These are phyloP conservation scores for Paraphoma chrysanthemicola DNA, from an alignment of 2,329 filamentous ascomycete genomes.

Conservation along the genomic window DNA sequence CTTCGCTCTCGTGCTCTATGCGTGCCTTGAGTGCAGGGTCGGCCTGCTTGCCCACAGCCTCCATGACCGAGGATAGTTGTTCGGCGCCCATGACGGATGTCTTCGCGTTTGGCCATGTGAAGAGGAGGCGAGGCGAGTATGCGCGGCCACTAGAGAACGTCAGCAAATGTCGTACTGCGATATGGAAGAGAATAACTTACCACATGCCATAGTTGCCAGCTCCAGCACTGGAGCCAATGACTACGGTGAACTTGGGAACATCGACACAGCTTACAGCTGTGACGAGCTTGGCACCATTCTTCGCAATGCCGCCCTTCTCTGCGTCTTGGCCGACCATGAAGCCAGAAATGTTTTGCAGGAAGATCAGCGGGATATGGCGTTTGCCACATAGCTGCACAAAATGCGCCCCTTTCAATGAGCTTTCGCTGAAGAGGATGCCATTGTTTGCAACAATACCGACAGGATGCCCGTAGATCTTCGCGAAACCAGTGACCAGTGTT, in stretches of 20 bases:
- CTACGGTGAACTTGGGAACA: constrained; percentile 95
- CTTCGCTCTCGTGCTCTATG: constrained; percentile 90
- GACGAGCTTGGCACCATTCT: constrained; percentile 96
- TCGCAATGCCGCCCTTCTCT: constrained; percentile 93
- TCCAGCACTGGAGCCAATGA: constrained; percentile 91
- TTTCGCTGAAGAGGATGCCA: constrained; percentile 90
- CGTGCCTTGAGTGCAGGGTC: constrained; percentile 82
- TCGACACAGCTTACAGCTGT: constrained; percentile 93
- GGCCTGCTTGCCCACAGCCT: constrained; percentile 82
- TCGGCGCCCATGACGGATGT: constrained; percentile 96
- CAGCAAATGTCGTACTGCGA: background rate
- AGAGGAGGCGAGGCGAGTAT: constrained; percentile 88
- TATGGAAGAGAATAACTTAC: constrained; percentile 49
- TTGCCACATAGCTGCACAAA: constrained; percentile 96
- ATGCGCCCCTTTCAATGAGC: constrained; percentile 90
- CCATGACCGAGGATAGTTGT: constrained; percentile 92
- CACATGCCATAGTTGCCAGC: constrained; percentile 99
- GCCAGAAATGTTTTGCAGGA: constrained; percentile 94
- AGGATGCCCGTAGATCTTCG: constrained; percentile 84
- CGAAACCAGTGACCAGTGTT: constrained; percentile 89
- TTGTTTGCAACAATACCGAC: constrained; percentile 97
- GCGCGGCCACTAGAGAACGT: constrained; percentile 71
- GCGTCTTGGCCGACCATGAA: constrained; percentile 98
- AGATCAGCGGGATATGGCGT: constrained; percentile 86
- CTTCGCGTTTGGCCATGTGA: constrained; percentile 98